Conservation (phyloP, 176 grass and related monocot species). For the Panicum miliaceum region DNA sequence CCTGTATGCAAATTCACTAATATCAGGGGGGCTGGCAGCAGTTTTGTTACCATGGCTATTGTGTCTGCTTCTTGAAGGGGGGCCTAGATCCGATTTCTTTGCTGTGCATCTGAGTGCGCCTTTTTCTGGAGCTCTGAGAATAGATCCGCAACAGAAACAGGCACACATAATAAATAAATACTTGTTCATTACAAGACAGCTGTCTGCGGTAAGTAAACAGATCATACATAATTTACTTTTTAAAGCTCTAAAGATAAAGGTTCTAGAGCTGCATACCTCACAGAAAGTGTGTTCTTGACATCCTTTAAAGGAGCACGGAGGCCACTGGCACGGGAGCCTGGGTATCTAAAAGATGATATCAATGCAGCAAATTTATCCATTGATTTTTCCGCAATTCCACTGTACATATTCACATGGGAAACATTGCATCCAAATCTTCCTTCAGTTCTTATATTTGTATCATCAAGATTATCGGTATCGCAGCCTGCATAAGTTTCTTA, state of each 20-base stretch:
- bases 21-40: conserved; percentile 35
- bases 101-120: neutral
- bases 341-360: conserved; percentile 87
- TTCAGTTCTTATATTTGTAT: conserved; percentile 37
- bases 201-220: conserved; percentile 17
- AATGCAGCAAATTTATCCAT: conserved; percentile 80
- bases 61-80: conserved; percentile 40
- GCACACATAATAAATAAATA: neutral
- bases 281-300: conserved; percentile 71
- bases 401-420: conserved; percentile 82
- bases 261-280: conserved; percentile 52
- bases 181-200: neutral
- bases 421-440: conserved; percentile 79
- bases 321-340: conserved; percentile 81
- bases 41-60: conserved; percentile 24
- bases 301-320: conserved; percentile 91
- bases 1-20: conserved; percentile 44
- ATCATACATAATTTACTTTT: neutral
- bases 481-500: conserved; percentile 43
- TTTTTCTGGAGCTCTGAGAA: conserved; percentile 41
- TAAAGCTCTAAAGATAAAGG: neutral
- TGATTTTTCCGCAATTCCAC: conserved; percentile 88
- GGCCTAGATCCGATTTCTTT: conserved; percentile 34
- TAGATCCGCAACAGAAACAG: conserved; percentile 42
- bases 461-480: conserved; percentile 15